Percentiles rank a stretch among this genome's conserved stretches.
These are phyloP conservation scores for Physcomitrellopsis africana DNA, from an alignment of 225 moss, liverwort and hornwort genomes.

Conservation along the genomic window DNA sequence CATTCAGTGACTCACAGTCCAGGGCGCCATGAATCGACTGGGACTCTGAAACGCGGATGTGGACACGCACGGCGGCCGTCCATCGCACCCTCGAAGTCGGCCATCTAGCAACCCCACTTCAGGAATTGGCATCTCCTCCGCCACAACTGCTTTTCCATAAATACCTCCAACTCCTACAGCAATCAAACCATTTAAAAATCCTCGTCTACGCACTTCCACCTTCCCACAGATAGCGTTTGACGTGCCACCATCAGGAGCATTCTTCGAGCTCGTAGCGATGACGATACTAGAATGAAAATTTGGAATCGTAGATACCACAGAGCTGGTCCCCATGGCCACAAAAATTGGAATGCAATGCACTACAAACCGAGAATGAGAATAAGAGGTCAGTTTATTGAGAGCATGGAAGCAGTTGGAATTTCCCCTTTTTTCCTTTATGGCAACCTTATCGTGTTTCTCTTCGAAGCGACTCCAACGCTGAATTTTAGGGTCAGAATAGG, in stretches of 20 bases:
- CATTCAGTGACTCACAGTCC: conserved; percentile 50
- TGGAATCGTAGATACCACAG: not conserved
- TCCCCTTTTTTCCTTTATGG: not conserved
- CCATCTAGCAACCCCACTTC: conserved; percentile 66
- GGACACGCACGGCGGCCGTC: conserved; percentile 68
- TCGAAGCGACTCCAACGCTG: too few species aligned
- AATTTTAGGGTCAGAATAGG: too few species aligned
- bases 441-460: not conserved
- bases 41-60: conserved; percentile 86
- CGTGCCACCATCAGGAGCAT: not conserved
- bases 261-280: conserved; percentile 13
- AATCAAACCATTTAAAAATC: conserved; percentile 33
- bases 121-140: conserved; percentile 20
- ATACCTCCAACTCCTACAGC: conserved; percentile 20
- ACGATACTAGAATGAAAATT: not conserved
- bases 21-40: conserved; percentile 88
- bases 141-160: not conserved
- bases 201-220: conserved; percentile 37
- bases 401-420: not conserved
- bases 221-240: not conserved
- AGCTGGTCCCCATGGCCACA: conserved; percentile 22
- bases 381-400: not conserved
- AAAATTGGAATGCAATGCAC: not conserved
- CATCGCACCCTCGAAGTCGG: conserved; percentile 67
- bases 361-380: not conserved